Evolutionary conservation across 495 filamentous ascomycete species (phyloP), one percentile per base, ranked within the genome.

Genomic region (Niebla homalea): DNA sequence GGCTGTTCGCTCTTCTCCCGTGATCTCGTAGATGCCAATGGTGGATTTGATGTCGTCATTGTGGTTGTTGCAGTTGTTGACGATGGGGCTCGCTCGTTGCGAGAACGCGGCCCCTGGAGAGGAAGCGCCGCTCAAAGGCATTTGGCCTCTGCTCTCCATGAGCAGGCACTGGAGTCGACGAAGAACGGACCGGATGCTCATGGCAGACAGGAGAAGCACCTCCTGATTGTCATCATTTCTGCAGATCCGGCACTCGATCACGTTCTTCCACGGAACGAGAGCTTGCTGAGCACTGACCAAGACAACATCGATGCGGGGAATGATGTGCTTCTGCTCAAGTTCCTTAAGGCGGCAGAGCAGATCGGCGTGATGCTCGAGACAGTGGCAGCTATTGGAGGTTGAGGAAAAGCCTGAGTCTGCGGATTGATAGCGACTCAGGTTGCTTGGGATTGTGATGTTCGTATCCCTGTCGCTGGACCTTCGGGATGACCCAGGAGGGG

Each of bases 221-320:
- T 53, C 39, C 41, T 55, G 52, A 21, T 55, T 51, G 21, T 50
- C 50, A 46, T 57, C 35, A n/a, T 45, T 41, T 25, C 21, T 32
- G 41, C 46, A 53, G 35, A 48, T 37, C 19, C 42, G 35, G 37
- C 54, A 53, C 36, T 57, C 46, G 45, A 50, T 42, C 19, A 53
- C 36, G 36, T 36, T 41, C 37, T 50, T 50, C 51, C 46, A 50
- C 18, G 46, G 50, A 10, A 50, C n/a, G 19, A 50, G 42, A 25
- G 54, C 46, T 43, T 57, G 54, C 19, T 57, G 26, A 11, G 42
- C 46, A 4, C 45, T 49, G 40, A 37, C 39, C 10, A 57, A 36
- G 26, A 53, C 41, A 23, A 57, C 46, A 22, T 47, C 50, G 35
- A 53, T 42, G 32, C 50, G 51, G 39, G 50, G 46, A 15, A 38